phyloP scores from a whole-genome alignment of 1,284 basidiomycete genomes.

The Sparassis latifolia region DNA sequence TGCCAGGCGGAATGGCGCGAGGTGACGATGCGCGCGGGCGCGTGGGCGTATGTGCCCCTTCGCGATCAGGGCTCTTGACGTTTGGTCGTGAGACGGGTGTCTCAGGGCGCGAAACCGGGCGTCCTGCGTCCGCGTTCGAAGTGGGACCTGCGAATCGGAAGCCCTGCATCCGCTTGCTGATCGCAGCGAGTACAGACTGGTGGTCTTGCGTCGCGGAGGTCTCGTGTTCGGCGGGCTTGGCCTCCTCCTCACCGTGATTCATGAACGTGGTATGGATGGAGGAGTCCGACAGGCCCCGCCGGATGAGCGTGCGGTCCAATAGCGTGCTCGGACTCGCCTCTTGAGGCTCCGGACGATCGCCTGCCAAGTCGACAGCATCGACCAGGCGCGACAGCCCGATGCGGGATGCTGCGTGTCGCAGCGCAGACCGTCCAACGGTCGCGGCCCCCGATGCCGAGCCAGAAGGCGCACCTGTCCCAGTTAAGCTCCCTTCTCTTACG shows the following conservation, averaged over 20 bases:
- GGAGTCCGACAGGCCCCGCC: constrained; percentile 83
- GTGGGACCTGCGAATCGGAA: constrained; percentile 19
- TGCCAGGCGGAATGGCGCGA: constrained; percentile 12
- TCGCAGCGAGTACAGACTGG: constrained; percentile 44
- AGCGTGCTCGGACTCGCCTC: constrained; percentile 61
- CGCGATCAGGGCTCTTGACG: constrained; percentile 1
- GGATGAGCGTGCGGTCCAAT: constrained; percentile 54
- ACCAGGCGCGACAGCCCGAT: constrained; percentile 20
- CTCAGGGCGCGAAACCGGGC: constrained; percentile 9
- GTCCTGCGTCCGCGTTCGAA: constrained; percentile 5
- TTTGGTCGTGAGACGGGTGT: constrained; percentile 6
- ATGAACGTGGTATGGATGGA: constrained; percentile 83
- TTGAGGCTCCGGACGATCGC: constrained; percentile 31
- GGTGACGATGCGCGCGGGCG: constrained; percentile 10
- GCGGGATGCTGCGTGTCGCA: constrained; percentile 14
- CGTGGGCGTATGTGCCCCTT: constrained; percentile 9
- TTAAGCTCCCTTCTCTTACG: background rate
- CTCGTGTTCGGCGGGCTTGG: constrained; percentile 7
- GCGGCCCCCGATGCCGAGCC: constrained; percentile 11
- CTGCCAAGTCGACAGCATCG: constrained; percentile 22
- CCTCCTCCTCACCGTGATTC: constrained; percentile 34
- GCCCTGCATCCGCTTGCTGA: constrained; percentile 47
- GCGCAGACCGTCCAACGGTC: constrained; percentile 20
- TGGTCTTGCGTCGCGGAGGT: constrained; percentile 15
- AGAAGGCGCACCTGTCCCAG: background rate